Percentiles rank a stretch among this genome's conserved stretches.
Evolutionary conservation across 1,284 basidiomycete species (phyloP).

Genomic region (Ustilago hordei): DNA sequence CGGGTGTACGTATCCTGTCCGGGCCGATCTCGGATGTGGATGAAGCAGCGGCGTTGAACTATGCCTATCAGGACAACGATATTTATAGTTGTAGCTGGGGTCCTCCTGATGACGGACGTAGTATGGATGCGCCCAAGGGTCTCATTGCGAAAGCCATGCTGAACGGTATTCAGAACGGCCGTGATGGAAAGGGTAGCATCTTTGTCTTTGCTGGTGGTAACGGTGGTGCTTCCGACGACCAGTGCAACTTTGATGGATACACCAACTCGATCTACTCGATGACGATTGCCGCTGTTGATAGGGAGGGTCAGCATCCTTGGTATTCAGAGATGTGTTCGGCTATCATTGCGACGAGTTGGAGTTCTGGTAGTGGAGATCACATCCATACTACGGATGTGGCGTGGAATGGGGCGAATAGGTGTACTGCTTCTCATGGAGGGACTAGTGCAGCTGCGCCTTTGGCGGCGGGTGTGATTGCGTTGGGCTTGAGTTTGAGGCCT

Average conservation of each 20-base stretch:
- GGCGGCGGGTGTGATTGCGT: conserved; percentile 71
- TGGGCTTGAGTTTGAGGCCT: conserved; percentile 72
- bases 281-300: conserved; percentile 92
- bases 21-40: conserved; percentile 98
- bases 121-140: conserved; percentile 94
- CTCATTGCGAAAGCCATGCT: conserved; percentile 94
- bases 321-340: conserved; percentile 98
- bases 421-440: conserved; percentile 87
- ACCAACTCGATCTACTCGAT: conserved; percentile 98
- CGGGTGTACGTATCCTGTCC: conserved; percentile 94
- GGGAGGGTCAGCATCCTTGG: conserved; percentile 91
- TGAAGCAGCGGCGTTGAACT: conserved; percentile 95
- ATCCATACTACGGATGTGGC: conserved; percentile 87
- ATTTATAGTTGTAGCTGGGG: conserved; percentile 99
- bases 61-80: conserved; percentile 87
- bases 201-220: conserved; percentile 99
- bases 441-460: conserved; percentile 98
- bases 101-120: conserved; percentile 91
- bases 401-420: conserved; percentile 78
- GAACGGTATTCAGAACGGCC: conserved; percentile 92
- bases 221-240: conserved; percentile 89
- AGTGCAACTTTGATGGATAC: conserved; percentile 99
- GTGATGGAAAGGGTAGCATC: conserved; percentile 88
- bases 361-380: conserved; percentile 88
- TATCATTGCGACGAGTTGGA: conserved; percentile 95